Evolutionary conservation across 2,329 filamentous ascomycete genomes (phyloP).

Genomic region (Monosporascus sp.): DNA sequence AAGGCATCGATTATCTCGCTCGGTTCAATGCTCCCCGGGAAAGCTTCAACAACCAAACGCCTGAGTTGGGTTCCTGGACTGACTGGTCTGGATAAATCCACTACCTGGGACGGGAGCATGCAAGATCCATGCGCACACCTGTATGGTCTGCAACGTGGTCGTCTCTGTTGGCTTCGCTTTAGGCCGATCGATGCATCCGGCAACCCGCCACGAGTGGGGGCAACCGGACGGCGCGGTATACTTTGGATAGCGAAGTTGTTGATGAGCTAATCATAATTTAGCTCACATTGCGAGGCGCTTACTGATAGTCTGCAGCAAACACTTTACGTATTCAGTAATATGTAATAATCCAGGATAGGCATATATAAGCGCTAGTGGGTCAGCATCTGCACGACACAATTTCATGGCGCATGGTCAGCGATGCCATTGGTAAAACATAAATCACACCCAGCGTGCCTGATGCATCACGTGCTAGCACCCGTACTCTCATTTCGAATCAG

Average conservation of each 20-base stretch:
- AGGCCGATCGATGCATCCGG: constrained; percentile 8
- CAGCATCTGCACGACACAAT: no score
- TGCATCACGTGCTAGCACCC: no score
- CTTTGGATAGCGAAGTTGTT: no score
- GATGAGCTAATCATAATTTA: constrained; percentile 7
- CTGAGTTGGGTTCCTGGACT: neutral
- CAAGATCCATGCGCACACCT: constrained; percentile 18
- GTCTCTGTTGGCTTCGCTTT: constrained; percentile 29
- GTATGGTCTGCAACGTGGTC: constrained; percentile 32
- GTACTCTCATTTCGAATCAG: no score
- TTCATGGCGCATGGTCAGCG: no score
- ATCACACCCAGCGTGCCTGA: no score
- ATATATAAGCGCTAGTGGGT: no score
- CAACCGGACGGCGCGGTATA: neutral
- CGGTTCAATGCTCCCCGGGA: neutral
- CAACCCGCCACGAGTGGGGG: neutral
- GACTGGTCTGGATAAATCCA: neutral
- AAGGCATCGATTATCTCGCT: constrained; percentile 2
- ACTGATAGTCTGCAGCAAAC: no score
- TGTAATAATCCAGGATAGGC: no score
- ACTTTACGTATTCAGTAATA: no score
- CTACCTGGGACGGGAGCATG: constrained; percentile 16
- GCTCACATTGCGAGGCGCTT: neutral
- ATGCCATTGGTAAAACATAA: no score
- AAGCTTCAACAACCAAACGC: neutral